Evolutionary conservation across 1,284 basidiomycete genomes (phyloP).

Genomic region (Phenoliferia sp.): DNA sequence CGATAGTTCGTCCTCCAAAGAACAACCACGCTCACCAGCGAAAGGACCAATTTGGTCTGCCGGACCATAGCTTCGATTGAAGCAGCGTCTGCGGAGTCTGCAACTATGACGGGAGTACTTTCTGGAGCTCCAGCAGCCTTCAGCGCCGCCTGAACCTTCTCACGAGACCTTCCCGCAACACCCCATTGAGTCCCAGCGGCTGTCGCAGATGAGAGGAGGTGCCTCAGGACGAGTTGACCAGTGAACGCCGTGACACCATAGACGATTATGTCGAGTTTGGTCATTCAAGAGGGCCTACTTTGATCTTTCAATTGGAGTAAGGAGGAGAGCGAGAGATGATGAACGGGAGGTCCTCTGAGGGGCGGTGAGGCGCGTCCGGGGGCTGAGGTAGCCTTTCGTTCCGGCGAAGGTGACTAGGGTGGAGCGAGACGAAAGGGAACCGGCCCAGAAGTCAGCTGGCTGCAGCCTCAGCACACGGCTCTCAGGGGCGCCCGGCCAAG

Average conservation of each 20-base stretch:
- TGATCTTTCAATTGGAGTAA: no score
- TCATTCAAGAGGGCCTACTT: no score
- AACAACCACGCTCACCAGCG: conserved; percentile 11
- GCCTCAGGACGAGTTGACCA: conserved; percentile 28
- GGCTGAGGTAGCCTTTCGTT: no score
- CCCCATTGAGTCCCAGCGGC: conserved; percentile 18
- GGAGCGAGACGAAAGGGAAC: no score
- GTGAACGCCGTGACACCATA: conserved; percentile 35
- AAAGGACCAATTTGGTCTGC: conserved; percentile 41
- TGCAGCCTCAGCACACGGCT: no score
- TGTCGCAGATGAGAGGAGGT: conserved; percentile 17
- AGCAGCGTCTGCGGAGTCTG: conserved; percentile 28
- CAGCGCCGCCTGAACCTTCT: conserved; percentile 26
- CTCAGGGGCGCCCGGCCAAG: no score
- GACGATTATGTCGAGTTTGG: conserved; percentile 26
- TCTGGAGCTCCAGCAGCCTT: conserved; percentile 14
- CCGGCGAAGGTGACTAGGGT: no score
- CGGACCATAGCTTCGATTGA: conserved; percentile 67
- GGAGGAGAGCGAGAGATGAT: not conserved
- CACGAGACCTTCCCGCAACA: conserved; percentile 27
- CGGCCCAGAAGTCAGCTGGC: no score
- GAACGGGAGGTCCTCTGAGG: no score
- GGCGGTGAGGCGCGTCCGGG: no score
- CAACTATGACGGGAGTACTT: conserved; percentile 17
- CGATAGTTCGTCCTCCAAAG: no score